A percentile compares a stretch with the other conserved stretches of the same genome.
Evolutionary conservation across 768 basidiomycete species (phyloP).

Genomic region (Collybiopsis confluens): DNA sequence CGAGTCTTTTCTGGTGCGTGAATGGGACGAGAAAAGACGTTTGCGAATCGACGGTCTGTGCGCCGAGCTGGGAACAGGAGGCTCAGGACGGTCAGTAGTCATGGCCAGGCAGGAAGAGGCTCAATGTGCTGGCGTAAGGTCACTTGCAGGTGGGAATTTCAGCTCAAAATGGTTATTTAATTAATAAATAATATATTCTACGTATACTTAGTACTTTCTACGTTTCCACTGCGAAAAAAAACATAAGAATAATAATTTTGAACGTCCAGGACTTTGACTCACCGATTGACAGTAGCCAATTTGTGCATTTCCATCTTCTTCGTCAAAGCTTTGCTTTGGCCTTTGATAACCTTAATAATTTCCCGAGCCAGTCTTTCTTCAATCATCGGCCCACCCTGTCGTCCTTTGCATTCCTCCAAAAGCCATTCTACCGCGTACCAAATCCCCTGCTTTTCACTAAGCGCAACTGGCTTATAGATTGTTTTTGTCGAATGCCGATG

Average conservation of each 20-base stretch:
- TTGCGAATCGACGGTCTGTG: slow-evolving; percentile 27
- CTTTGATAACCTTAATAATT: slow-evolving; percentile 66
- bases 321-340: slow-evolving; percentile 52
- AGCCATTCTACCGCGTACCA: slow-evolving; percentile 71
- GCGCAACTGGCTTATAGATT: slow-evolving; percentile 60
- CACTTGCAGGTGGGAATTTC: no score
- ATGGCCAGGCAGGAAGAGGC: not conserved
- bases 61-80: slow-evolving; percentile 7
- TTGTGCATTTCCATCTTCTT: slow-evolving; percentile 63
- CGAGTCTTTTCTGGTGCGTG: slow-evolving; percentile 13
- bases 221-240: slow-evolving; percentile 20
- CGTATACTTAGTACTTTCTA: no score
- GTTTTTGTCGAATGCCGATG: slow-evolving; percentile 63
- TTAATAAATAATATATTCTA: no score
- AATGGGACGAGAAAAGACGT: slow-evolving; percentile 27
- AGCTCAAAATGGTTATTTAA: no score
- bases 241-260: no score
- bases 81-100: slow-evolving; percentile 8
- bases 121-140: no score
- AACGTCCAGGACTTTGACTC: no score
- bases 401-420: slow-evolving; percentile 53
- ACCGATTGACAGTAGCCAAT: slow-evolving; percentile 77
- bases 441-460: slow-evolving; percentile 78
- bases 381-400: slow-evolving; percentile 46
- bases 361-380: slow-evolving; percentile 78